phyloP scores from a whole-genome alignment of 495 filamentous ascomycete species.

The Penicillium paradoxum region DNA sequence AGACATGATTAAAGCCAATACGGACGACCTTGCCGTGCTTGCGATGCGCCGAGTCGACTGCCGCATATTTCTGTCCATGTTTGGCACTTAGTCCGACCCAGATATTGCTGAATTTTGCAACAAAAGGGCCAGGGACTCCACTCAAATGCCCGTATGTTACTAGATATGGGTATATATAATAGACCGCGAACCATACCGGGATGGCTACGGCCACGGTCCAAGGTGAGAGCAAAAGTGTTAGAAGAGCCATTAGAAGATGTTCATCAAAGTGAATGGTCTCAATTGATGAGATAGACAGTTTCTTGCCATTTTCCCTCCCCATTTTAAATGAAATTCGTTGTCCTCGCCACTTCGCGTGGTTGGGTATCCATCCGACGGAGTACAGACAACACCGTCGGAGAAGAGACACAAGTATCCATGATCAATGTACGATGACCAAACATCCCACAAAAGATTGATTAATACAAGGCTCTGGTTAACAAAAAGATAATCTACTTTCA shows the following conservation, averaged over 20 bases:
- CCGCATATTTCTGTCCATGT: conserved; percentile 18
- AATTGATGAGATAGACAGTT: not conserved
- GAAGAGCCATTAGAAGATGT: conserved; percentile 8
- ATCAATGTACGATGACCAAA: not conserved
- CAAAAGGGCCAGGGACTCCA: conserved; percentile 18
- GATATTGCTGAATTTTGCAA: conserved; percentile 23
- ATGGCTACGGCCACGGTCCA: conserved; percentile 7
- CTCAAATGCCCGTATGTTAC: conserved; percentile 11
- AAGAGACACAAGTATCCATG: not conserved
- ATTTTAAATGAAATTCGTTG: not conserved
- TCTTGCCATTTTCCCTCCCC: not conserved
- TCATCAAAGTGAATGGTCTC: not conserved
- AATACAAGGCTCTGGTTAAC: not conserved
- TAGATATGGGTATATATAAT: conserved; percentile 23
- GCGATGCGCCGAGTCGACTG: conserved; percentile 35
- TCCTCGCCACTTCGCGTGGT: not conserved
- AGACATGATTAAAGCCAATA: conserved; percentile 34
- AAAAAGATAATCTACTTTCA: not conserved
- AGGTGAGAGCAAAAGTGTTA: conserved; percentile 13
- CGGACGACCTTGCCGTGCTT: conserved; percentile 38
- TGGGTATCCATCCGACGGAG: not conserved
- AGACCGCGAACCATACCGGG: conserved; percentile 15
- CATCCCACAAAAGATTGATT: not conserved
- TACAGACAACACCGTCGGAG: not conserved
- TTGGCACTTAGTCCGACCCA: conserved; percentile 23